A percentile compares a stretch with the other conserved stretches of the same genome.
Evolutionary conservation across 495 filamentous ascomycete species (phyloP).

Genomic region (Collariella sp.): DNA sequence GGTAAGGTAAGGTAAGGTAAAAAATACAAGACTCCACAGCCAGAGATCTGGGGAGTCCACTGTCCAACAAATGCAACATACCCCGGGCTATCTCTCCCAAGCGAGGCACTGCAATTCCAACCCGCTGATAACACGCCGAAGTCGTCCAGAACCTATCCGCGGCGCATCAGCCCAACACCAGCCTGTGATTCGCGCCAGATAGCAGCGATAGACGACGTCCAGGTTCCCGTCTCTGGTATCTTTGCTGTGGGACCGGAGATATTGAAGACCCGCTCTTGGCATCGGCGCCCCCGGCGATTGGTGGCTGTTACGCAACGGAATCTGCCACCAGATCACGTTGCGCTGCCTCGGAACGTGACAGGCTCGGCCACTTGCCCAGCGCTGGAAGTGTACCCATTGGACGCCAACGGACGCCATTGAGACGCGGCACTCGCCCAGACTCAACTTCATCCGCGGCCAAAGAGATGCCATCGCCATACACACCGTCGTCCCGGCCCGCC

Average conservation of each 20-base stretch:
- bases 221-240: no score
- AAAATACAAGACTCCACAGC: no score
- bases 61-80: no score
- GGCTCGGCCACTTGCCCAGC: background rate
- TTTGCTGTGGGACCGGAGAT: background rate
- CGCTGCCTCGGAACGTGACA: conserved; percentile 9
- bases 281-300: background rate
- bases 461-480: background rate
- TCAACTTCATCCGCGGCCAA: background rate
- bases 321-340: conserved; percentile 15
- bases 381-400: conserved; percentile 13
- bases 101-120: background rate
- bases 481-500: no score
- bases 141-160: no score
- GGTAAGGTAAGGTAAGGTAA: no score
- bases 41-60: no score
- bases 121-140: background rate
- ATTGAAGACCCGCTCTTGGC: background rate
- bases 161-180: no score
- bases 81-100: no score
- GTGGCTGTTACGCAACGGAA: conserved; percentile 21
- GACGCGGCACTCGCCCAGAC: background rate
- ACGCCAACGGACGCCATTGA: no score
- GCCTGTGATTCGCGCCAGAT: no score
- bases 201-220: no score